Base-by-base conservation (phyloP, 768 basidiomycete genomes). In the Candolleomyces efflorescens region DNA sequence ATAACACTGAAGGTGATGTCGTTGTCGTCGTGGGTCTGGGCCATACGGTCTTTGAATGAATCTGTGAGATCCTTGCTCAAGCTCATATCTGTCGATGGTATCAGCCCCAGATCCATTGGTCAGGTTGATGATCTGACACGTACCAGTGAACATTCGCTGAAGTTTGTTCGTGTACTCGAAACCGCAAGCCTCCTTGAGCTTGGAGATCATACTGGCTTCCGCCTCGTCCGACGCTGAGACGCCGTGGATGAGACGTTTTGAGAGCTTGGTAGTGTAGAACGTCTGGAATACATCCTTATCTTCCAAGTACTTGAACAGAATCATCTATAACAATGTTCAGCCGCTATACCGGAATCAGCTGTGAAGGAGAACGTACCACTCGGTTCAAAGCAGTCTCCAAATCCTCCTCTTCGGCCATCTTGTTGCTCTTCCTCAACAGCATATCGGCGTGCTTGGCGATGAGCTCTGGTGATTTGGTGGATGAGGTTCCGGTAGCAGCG, bases 281-380 rank as follows among this genome's bases (percentile, higher is more conserved):
- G 91, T 92, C 71, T 98, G 95, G 88, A 98, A 99, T 15, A 98
- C 94, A 63, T 99, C 97, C 78, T 98, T 98, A 78, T 99, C 96
- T 71, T 97, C 94, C 64, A 99, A 88, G 71, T 98, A 98, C 73
- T 96, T 96, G 89, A 99, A 99, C 54, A 98, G 77, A 27, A 95
- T 81, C 97, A 99, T 98, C 97, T 99, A 67, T 2, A 61, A 39
- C 17, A 36, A 38, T 13, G 10, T 73, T 58, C 49, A 70, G 66
- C 55, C 71, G 24, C 38, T 53, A 5, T 23, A 5, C 1, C 69
- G 2, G 67, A 62, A 37, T 17, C 65, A 59, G 70, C 70, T 67
- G 60, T 45, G 68, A 71, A 67, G 74, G 72, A 26, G 22, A 13
- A 62, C 87, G 52, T 75, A 96, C 96, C 62, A 94, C 92, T 64